Conservation (phyloP, 176 grass and related monocot species). For the Carex myosuroides region DNA sequence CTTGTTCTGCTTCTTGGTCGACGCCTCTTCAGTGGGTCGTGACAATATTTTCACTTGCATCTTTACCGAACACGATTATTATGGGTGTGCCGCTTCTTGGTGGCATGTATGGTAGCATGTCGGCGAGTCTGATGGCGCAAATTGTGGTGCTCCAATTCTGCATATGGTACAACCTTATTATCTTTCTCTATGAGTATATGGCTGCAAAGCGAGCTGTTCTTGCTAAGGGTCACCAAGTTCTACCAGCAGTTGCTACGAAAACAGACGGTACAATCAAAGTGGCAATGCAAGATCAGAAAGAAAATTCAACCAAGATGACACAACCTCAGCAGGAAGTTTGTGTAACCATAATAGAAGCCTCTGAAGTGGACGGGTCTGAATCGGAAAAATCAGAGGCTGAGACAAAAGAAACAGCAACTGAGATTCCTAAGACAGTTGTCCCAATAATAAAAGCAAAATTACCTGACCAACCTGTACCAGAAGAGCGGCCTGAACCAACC, state of each 20-base stretch:
- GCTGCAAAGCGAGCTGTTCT: slow-evolving; percentile 26
- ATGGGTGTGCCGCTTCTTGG: slow-evolving; percentile 78
- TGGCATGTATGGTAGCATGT: slow-evolving; percentile 63
- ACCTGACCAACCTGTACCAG: background rate
- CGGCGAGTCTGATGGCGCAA: slow-evolving; percentile 56
- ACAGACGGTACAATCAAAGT: background rate
- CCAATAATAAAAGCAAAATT: background rate
- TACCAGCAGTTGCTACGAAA: background rate
- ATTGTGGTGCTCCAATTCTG: slow-evolving; percentile 81
- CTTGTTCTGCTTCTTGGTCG: background rate
- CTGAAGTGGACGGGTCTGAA: background rate
- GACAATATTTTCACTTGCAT: slow-evolving; percentile 68
- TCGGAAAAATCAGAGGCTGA: slow-evolving; percentile 1
- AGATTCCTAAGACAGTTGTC: background rate
- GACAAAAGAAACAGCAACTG: background rate
- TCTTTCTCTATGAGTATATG: slow-evolving; percentile 93
- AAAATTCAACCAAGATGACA: background rate
- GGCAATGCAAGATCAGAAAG: background rate
- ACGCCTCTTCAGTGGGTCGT: slow-evolving; percentile 54
- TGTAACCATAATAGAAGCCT: slow-evolving; percentile 10
- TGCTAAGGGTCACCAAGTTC: slow-evolving; percentile 25
- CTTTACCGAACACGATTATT: slow-evolving; percentile 90
- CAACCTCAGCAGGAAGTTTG: background rate
- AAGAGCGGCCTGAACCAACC: background rate
- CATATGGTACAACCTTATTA: slow-evolving; percentile 85